Evolutionary conservation across 768 basidiomycete species (phyloP).

Genomic region (Cubamyces lactineus): DNA sequence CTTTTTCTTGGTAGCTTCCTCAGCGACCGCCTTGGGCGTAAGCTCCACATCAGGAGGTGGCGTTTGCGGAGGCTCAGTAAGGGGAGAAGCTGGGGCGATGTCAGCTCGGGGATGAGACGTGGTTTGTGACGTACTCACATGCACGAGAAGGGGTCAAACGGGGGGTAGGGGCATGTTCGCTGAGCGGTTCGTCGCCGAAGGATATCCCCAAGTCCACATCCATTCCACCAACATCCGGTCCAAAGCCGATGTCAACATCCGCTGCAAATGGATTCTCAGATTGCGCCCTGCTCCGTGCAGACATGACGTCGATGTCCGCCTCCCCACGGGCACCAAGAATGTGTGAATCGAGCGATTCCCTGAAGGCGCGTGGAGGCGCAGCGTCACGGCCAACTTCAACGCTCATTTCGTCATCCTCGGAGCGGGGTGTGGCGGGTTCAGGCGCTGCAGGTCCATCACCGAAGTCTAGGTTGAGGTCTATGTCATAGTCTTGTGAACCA

Average conservation of each 20-base stretch:
- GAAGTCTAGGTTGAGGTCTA: constrained; percentile 80
- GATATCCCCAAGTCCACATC: constrained; percentile 74
- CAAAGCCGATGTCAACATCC: constrained; percentile 55
- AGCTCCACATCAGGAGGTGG: constrained; percentile 66
- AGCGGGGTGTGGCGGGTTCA: constrained; percentile 24
- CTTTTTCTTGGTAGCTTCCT: constrained; percentile 46
- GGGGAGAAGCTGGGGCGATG: constrained; percentile 62
- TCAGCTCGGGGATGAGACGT: constrained; percentile 12
- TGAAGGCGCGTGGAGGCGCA: constrained; percentile 43
- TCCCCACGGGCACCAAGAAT: constrained; percentile 54
- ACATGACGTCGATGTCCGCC: constrained; percentile 65
- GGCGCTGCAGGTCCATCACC: constrained; percentile 56
- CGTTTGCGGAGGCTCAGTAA: constrained; percentile 74
- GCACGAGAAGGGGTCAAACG: constrained; percentile 70
- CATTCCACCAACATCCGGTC: constrained; percentile 52
- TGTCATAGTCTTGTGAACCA: constrained; percentile 81
- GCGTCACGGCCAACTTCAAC: constrained; percentile 82
- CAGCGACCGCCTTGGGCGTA: constrained; percentile 51
- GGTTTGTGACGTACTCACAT: constrained; percentile 48
- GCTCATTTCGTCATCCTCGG: constrained; percentile 59
- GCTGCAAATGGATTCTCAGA: constrained; percentile 69
- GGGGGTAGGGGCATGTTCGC: constrained; percentile 34
- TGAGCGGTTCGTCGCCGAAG: constrained; percentile 59
- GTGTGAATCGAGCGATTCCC: constrained; percentile 65
- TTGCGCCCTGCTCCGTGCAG: constrained; percentile 60